A percentile compares a stretch with the other conserved stretches of the same genome.
Conservation (phyloP, 2,329 filamentous ascomycete species). For the Fusarium oxysporum region DNA sequence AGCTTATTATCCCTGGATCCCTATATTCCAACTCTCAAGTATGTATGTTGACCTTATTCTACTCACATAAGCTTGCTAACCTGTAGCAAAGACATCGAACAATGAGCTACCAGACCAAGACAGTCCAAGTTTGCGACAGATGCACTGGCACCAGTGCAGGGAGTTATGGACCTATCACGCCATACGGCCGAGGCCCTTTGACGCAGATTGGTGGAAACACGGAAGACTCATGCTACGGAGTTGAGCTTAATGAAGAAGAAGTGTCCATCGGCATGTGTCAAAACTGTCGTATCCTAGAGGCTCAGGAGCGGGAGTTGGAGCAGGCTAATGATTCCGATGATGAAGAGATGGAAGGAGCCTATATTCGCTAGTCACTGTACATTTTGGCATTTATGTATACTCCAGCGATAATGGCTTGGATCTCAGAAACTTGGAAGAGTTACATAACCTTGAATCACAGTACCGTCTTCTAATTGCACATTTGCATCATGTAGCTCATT, state of each 20-base stretch:
- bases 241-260: not conserved
- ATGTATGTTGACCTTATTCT: not conserved
- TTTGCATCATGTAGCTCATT: not conserved
- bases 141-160: accelerated
- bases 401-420: accelerated
- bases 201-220: not conserved
- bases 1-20: no score
- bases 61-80: not conserved
- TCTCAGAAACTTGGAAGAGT: accelerated
- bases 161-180: not conserved
- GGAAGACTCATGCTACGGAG: accelerated
- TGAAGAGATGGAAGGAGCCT: not conserved
- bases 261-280: not conserved
- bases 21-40: not conserved
- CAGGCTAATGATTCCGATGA: not conserved
- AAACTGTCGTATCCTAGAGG: not conserved
- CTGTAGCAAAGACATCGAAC: not conserved
- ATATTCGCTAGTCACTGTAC: not conserved
- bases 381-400: accelerated
- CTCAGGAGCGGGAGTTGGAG: not conserved
- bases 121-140: not conserved
- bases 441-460: accelerated
- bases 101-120: not conserved
- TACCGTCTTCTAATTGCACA: accelerated
- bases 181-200: not conserved